Base-by-base conservation (phyloP, 2,329 filamentous ascomycete genomes). In the Cladosporium sp. region DNA sequence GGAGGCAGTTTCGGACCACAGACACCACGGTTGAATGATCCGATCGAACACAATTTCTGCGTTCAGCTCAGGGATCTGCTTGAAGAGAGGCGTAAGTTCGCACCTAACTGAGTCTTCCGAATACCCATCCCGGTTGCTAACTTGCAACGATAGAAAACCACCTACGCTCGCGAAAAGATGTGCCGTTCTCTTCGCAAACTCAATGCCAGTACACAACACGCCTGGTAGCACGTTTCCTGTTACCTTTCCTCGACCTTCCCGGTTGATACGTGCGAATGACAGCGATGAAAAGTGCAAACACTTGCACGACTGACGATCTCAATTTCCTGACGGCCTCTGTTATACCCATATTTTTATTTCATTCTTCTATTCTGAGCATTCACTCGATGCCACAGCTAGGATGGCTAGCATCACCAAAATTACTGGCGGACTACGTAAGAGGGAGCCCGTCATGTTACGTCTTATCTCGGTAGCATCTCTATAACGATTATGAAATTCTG, bases 201-300 rank as follows among this genome's bases (percentile, higher is more conserved):
- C 77, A 81, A 67, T 74, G 72, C 18, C 71, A 76, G 55, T 81
- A 80, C 69, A 80, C 79, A 1, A 78, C 79, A 8, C 73, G 80
- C 12, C 73, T 82, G 40, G 76, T 81, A 10, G 77, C 78, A n/a
- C 73, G 78, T 23, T 82, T 82, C 67, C 63, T 82, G 62, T 70
- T 81, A 33, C 73, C 75, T n/a, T 75, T 78, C 66, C 29, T 65
- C 16, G 50, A 65, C 21, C 56, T 65, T 40, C 63, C 63, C 5
- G 56, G 33, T 40, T 35, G 55, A 57, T 37, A 14, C n/a, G 8
- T 23, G n/a, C 8, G n/a, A 46, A 21, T 5, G 8, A 1, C 40
- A 46, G n/a, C 11, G n/a, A 46, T 5, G 40, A 21, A 10, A 11
- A 18, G 28, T 33, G 52, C 28, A 33, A 31, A 55, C 3, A 10